Percentiles rank a stretch among this genome's conserved stretches.
Evolutionary conservation across 2,329 filamentous ascomycete genomes (phyloP).

Genomic region (Fusarium sterilihyphosum): DNA sequence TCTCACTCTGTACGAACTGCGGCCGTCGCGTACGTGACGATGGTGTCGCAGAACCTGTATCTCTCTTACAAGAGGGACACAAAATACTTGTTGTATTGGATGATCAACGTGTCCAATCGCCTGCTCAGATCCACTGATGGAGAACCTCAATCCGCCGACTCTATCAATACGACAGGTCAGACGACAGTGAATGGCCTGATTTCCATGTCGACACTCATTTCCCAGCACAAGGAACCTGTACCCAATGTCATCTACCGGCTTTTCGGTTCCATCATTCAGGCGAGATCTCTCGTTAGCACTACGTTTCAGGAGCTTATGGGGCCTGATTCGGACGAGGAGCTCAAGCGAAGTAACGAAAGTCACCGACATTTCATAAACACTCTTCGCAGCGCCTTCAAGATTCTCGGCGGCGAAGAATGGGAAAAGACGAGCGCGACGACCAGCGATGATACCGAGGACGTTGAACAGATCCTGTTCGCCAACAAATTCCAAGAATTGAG

Average conservation of each 20-base stretch:
- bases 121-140: constrained; percentile 44
- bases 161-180: constrained; percentile 51
- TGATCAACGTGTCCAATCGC: constrained; percentile 51
- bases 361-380: constrained; percentile 57
- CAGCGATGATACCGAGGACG: constrained; percentile 28
- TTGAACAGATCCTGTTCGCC: constrained; percentile 8
- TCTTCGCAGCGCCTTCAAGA: constrained; percentile 49
- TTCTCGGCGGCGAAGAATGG: constrained; percentile 48
- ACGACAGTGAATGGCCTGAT: constrained; percentile 50
- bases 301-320: constrained; percentile 48
- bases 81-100: constrained; percentile 51
- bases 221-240: constrained; percentile 45
- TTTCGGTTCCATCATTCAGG: constrained; percentile 52
- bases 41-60: constrained; percentile 46
- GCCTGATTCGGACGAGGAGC: constrained; percentile 43
- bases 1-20: neutral
- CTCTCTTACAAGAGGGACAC: constrained; percentile 53
- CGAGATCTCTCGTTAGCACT: constrained; percentile 42
- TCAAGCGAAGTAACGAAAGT: constrained; percentile 49
- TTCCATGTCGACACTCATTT: constrained; percentile 53
- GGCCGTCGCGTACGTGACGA: constrained; percentile 24
- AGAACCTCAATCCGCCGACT: constrained; percentile 11
- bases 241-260: constrained; percentile 49
- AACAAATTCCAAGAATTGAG: constrained; percentile 32
- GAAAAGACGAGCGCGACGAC: neutral